A percentile compares a stretch with the other conserved stretches of the same genome.
phyloP scores from a whole-genome alignment of 2,329 filamentous ascomycete species.

The Talaromyces albobiverticillius region DNA sequence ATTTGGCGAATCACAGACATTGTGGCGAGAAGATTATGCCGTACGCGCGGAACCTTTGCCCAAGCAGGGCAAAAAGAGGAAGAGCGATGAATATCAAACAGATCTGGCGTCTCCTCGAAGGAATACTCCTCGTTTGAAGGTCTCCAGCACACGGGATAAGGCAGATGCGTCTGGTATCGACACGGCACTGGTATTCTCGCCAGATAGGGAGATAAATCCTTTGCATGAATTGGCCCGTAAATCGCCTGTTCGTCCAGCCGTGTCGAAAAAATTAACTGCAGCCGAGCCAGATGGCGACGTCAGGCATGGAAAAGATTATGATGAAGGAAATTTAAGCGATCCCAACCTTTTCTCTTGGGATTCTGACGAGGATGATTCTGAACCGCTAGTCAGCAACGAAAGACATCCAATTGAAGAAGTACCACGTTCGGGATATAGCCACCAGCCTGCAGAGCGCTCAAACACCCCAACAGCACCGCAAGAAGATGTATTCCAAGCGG shows the following conservation, averaged over 20 bases:
- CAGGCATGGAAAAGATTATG: slow-evolving; percentile 18
- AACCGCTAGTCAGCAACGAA: neutral
- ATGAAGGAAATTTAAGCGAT: slow-evolving; percentile 9
- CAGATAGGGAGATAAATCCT: neutral
- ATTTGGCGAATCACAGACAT: slow-evolving; percentile 38
- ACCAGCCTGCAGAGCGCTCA: neutral
- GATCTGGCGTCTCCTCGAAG: slow-evolving; percentile 35
- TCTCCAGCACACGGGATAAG: slow-evolving; percentile 17
- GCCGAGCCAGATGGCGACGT: slow-evolving; percentile 36
- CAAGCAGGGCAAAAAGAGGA: slow-evolving; percentile 47
- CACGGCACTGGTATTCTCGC: neutral
- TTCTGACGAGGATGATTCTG: slow-evolving; percentile 26
- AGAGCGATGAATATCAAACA: slow-evolving; percentile 46
- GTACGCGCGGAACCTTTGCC: slow-evolving; percentile 33
- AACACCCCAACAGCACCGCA: neutral
- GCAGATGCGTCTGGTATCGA: neutral
- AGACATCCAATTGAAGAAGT: neutral
- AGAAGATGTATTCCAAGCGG: neutral
- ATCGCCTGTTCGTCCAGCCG: slow-evolving; percentile 9
- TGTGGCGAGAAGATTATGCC: slow-evolving; percentile 46
- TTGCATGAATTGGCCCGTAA: slow-evolving; percentile 1
- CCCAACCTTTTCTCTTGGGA: slow-evolving; percentile 18
- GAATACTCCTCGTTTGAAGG: slow-evolving; percentile 21
- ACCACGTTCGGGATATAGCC: neutral
- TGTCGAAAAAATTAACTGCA: slow-evolving; percentile 16